Evolutionary conservation across 805 yeast species (phyloP).

Genomic region (Candida adriatica): DNA sequence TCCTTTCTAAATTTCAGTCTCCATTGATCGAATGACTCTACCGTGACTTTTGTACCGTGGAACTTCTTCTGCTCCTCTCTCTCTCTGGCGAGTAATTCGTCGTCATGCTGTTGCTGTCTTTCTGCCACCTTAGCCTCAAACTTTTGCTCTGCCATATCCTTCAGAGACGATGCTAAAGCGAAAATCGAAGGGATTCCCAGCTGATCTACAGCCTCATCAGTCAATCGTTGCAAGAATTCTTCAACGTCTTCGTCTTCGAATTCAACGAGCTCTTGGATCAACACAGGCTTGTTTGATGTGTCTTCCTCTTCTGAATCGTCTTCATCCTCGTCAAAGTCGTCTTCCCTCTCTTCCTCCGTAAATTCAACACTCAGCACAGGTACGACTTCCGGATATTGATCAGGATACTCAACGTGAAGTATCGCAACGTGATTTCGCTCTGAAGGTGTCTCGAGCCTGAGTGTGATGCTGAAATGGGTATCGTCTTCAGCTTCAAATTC

Average conservation of each 20-base stretch:
- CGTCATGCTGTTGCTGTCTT: slow-evolving; percentile 53
- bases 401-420: slow-evolving; percentile 67
- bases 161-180: slow-evolving; percentile 66
- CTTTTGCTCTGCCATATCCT: slow-evolving; percentile 71
- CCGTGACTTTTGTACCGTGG: slow-evolving; percentile 83
- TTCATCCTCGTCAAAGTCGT: slow-evolving; percentile 21
- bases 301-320: slow-evolving; percentile 37
- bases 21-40: slow-evolving; percentile 71
- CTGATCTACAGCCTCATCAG: slow-evolving; percentile 64
- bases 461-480: slow-evolving; percentile 45
- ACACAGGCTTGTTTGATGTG: slow-evolving; percentile 41
- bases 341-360: slow-evolving; percentile 25
- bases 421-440: slow-evolving; percentile 48
- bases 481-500: slow-evolving; percentile 43
- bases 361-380: slow-evolving; percentile 48
- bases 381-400: slow-evolving; percentile 71
- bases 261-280: slow-evolving; percentile 51
- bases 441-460: slow-evolving; percentile 64
- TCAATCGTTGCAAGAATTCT: slow-evolving; percentile 33
- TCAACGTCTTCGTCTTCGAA: slow-evolving; percentile 44
- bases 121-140: slow-evolving; percentile 51
- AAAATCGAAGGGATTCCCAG: slow-evolving; percentile 91
- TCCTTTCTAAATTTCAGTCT: slow-evolving; percentile 63
- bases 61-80: slow-evolving; percentile 84
- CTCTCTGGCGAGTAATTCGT: slow-evolving; percentile 56